Evolutionary conservation across 106 monocot genomes (phyloP), one percentile per base, ranked within the genome.

Genomic region (Dendrobium catenatum): DNA sequence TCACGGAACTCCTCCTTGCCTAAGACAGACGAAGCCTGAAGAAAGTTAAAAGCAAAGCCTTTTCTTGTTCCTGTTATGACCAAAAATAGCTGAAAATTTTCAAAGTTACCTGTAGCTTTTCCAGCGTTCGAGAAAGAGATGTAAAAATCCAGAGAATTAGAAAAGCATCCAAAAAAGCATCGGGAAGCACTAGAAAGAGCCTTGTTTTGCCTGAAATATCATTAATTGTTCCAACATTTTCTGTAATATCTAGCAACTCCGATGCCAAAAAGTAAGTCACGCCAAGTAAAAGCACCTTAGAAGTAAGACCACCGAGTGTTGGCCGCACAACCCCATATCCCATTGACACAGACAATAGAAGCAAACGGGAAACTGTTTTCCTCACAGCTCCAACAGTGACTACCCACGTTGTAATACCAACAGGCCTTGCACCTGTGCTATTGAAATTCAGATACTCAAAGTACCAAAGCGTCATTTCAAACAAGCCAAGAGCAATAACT

Each of bases 391-490:
- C 95, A 67, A 98, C 87, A 19, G 98, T 98, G n/a, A 98, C 98
- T 10, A 95, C 98, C 94, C 98, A 95, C 61, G 88, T 89, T 77
- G 98, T 98, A 78, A 98, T 98, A 58, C 89, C 91, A 55, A 91
- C 80, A 84, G 98, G 98, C 77, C 98, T 89, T 44, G 77, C 79
- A 27, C 98, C 98, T 44, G 87, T 86, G 46, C 72, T 84, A 75
- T 93, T 98, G 78, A 98, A 98, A 66, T 93, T 95, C 73, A 95
- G 83, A 80, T 91, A 93, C 75, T 98, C 98, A 67, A 89, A 93
- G 82, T 95, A 98, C 98, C 98, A 98, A 54, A 98, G 88, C 42
- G 91, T 91, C 95, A 95, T 98, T 84, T 98, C 98, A 85, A 98
- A 88, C 47, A 98, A 86, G 37, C 95, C 98, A 78, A 98, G 91